A percentile compares a stretch with the other conserved stretches of the same genome.
These are phyloP conservation scores for Durotheca rogersii DNA, from an alignment of 495 filamentous ascomycete species.

Conservation along the genomic window DNA sequence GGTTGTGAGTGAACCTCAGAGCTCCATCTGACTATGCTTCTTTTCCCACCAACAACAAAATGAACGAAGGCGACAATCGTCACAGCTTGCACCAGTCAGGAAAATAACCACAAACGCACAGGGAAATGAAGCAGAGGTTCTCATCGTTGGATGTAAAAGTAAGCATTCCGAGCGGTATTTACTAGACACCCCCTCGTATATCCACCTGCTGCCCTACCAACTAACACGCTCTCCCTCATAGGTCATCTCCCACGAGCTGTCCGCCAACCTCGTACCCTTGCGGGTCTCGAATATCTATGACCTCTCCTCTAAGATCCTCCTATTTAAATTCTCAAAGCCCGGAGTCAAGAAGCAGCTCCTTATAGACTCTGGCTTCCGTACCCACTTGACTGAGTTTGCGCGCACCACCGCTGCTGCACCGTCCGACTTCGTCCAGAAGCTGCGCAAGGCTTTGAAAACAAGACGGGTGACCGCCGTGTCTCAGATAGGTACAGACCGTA, in stretches of 20 bases:
- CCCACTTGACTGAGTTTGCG: conserved; percentile 86
- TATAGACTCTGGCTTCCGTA: conserved; percentile 93
- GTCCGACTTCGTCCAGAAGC: conserved; percentile 74
- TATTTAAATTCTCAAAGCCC: conserved; percentile 88
- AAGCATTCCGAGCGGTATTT: conserved; percentile 6
- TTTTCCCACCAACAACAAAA: too few species aligned
- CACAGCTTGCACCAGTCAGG: too few species aligned
- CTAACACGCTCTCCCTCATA: conserved; percentile 38
- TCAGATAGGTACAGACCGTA: conserved; percentile 90
- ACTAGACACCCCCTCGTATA: neutral
- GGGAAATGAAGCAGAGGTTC: conserved; percentile 94
- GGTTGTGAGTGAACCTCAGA: too few species aligned
- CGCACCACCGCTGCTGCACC: conserved; percentile 81
- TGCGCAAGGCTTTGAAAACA: conserved; percentile 87
- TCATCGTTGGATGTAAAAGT: conserved; percentile 91
- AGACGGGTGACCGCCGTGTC: conserved; percentile 75
- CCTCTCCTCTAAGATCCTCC: conserved; percentile 89
- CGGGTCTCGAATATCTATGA: conserved; percentile 94
- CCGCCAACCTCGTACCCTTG: conserved; percentile 66
- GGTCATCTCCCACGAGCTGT: conserved; percentile 93
- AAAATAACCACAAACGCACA: neutral
- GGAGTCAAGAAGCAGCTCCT: conserved; percentile 82
- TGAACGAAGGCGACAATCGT: too few species aligned
- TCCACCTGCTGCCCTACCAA: too few species aligned
- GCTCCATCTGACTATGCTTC: too few species aligned